Percentiles rank a stretch among this genome's conserved stretches.
These are phyloP conservation scores for Schizochytrium sp. DNA, from an alignment of 108 stramenopile species.

Conservation along the genomic window DNA sequence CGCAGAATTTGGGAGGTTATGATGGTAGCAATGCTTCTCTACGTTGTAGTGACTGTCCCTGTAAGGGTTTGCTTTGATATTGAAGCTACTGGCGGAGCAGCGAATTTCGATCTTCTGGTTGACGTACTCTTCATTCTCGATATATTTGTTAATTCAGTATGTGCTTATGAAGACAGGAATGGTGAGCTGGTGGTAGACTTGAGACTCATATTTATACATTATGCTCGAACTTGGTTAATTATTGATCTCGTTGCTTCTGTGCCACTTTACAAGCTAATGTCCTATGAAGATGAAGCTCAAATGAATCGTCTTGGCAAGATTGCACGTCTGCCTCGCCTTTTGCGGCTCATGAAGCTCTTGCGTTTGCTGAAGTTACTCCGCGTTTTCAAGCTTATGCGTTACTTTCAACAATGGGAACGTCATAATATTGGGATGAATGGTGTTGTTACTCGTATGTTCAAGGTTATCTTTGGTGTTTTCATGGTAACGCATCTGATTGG, in stretches of 20 bases:
- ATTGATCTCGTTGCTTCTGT: constrained; percentile 16
- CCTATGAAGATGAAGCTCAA: background rate
- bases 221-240: background rate
- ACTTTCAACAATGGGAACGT: background rate
- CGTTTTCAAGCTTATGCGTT: constrained; percentile 1
- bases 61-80: constrained; percentile 54
- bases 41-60: constrained; percentile 33
- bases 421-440: constrained; percentile 62
- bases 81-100: background rate
- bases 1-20: constrained; percentile 24
- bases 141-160: constrained; percentile 8
- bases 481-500: constrained; percentile 74
- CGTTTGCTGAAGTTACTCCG: constrained; percentile 40
- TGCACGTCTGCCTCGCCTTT: constrained; percentile 7
- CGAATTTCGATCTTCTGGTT: background rate
- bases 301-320: constrained; percentile 40
- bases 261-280: constrained; percentile 11
- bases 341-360: constrained; percentile 50
- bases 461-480: constrained; percentile 69
- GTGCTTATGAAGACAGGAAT: background rate
- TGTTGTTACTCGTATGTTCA: constrained; percentile 68
- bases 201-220: background rate
- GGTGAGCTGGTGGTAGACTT: constrained; percentile 30
- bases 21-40: constrained; percentile 17
- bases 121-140: constrained; percentile 43